These are phyloP conservation scores for Lumnitzera littorea DNA, from an alignment of 345 rosid species.

Conservation along the genomic window DNA sequence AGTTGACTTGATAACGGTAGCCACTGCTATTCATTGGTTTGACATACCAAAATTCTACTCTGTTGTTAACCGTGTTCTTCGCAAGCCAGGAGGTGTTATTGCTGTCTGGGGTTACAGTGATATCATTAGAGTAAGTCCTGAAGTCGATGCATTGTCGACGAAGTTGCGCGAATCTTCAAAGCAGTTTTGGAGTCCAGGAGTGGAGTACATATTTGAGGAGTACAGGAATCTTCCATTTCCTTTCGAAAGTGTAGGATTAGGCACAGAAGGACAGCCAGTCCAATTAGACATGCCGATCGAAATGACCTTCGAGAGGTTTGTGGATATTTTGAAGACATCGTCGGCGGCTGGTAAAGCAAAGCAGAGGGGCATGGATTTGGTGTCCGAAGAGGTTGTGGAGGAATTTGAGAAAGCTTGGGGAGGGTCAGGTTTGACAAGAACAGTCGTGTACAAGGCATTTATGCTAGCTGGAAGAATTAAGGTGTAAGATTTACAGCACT, in stretches of 20 bases:
- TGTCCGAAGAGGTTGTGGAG: slow-evolving; percentile 36
- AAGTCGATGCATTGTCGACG: slow-evolving; percentile 33
- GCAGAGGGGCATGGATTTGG: slow-evolving; percentile 51
- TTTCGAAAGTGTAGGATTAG: slow-evolving; percentile 45
- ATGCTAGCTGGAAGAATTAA: slow-evolving; percentile 52
- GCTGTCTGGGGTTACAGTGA: slow-evolving; percentile 55
- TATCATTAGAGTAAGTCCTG: slow-evolving; percentile 30
- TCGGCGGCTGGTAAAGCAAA: slow-evolving; percentile 42
- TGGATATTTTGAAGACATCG: slow-evolving; percentile 31
- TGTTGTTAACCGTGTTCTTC: slow-evolving; percentile 35
- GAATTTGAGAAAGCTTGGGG: slow-evolving; percentile 76
- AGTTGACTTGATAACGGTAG: slow-evolving; percentile 49
- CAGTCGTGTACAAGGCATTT: slow-evolving; percentile 39
- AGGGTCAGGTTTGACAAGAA: slow-evolving; percentile 33
- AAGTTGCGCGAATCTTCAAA: slow-evolving; percentile 27
- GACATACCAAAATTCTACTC: slow-evolving; percentile 57
- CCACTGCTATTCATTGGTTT: slow-evolving; percentile 63
- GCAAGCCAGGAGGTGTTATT: slow-evolving; percentile 55
- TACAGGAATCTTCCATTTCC: slow-evolving; percentile 56
- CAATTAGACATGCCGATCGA: slow-evolving; percentile 38
- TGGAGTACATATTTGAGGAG: slow-evolving; percentile 26
- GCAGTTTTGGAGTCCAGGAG: slow-evolving; percentile 31
- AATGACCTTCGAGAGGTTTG: slow-evolving; percentile 32
- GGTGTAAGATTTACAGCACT: neutral
- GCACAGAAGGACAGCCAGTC: slow-evolving; percentile 46